phyloP scores from a whole-genome alignment of 2,329 filamentous ascomycete genomes.

The Cercospora sesami region DNA sequence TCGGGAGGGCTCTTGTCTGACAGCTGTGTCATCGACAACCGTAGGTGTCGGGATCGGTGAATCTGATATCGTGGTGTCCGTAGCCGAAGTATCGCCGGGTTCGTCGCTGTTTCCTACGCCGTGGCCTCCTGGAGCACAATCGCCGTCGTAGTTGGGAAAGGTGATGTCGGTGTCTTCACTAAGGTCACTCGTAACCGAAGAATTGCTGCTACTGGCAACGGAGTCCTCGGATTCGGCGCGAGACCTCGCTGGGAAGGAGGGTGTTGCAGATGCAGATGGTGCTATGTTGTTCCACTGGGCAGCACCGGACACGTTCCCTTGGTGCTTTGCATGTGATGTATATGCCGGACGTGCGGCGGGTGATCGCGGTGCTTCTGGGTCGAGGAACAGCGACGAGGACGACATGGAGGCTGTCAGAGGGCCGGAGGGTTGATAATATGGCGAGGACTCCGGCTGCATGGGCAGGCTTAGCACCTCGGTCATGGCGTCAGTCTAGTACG shows the following conservation, averaged over 20 bases:
- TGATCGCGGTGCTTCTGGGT: conserved; percentile 32
- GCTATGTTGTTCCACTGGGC: conserved; percentile 32
- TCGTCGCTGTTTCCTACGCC: conserved; percentile 19
- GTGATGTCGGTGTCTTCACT: conserved; percentile 50
- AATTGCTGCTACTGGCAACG: conserved; percentile 49
- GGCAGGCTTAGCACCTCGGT: conserved; percentile 47
- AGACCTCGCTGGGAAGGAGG: conserved; percentile 44
- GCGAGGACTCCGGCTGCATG: conserved; percentile 45
- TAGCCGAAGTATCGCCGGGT: conserved; percentile 41
- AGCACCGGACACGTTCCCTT: conserved; percentile 34
- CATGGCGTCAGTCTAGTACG: conserved; percentile 37
- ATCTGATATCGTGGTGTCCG: conserved; percentile 59
- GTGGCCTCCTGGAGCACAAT: conserved; percentile 17
- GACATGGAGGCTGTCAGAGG: conserved; percentile 47
- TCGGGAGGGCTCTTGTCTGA: conserved; percentile 72
- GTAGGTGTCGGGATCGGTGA: conserved; percentile 59
- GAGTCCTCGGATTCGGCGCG: conserved; percentile 53
- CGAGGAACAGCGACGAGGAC: conserved; percentile 46
- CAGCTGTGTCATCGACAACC: conserved; percentile 76
- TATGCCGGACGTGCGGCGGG: conserved; percentile 39
- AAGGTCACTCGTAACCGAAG: conserved; percentile 61
- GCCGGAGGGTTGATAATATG: conserved; percentile 44
- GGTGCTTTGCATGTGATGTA: conserved; percentile 40
- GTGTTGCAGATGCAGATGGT: conserved; percentile 33
- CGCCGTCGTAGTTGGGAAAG: conserved; percentile 49